Conservation (phyloP, 2,329 filamentous ascomycete genomes). For the Aspergillus hortae region DNA sequence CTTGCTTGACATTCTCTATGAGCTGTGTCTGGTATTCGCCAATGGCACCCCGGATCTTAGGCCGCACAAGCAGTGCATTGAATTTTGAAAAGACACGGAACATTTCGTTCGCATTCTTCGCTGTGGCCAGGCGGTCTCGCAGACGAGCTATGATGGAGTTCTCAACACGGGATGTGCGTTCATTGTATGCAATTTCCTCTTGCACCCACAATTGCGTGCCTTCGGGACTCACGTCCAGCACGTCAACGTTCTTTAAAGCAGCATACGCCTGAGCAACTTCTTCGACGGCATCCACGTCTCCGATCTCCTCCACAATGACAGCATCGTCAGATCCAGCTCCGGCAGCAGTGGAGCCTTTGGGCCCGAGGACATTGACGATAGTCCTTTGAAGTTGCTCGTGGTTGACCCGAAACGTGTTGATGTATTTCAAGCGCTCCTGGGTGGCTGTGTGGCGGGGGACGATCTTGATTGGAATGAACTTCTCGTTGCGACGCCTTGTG, state of each 20-base stretch:
- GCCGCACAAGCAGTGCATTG: constrained; percentile 95
- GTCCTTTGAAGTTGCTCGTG: constrained; percentile 97
- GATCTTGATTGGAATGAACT: constrained; percentile 98
- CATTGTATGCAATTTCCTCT: constrained; percentile 94
- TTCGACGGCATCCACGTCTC: constrained; percentile 93
- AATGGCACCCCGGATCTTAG: constrained; percentile 98
- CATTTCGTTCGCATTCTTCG: constrained; percentile 98
- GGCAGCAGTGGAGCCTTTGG: constrained; percentile 57
- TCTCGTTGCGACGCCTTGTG: constrained; percentile 87
- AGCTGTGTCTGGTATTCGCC: constrained; percentile 97
- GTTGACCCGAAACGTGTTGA: constrained; percentile 90
- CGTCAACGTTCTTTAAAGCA: constrained; percentile 88
- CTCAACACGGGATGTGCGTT: constrained; percentile 92
- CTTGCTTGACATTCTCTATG: constrained; percentile 95
- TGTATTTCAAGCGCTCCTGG: constrained; percentile 87
- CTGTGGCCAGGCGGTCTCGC: constrained; percentile 86
- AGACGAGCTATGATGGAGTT: constrained; percentile 97
- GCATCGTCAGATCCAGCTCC: constrained; percentile 53
- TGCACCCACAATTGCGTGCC: constrained; percentile 90
- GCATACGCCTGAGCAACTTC: constrained; percentile 95
- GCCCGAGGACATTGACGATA: constrained; percentile 92
- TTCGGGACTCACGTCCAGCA: constrained; percentile 85
- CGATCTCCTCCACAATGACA: constrained; percentile 86
- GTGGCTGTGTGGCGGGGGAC: constrained; percentile 80
- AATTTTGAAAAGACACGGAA: constrained; percentile 99